Conservation (phyloP, 1,139 yeast species). For the Debaryomycetaceae sp. region DNA sequence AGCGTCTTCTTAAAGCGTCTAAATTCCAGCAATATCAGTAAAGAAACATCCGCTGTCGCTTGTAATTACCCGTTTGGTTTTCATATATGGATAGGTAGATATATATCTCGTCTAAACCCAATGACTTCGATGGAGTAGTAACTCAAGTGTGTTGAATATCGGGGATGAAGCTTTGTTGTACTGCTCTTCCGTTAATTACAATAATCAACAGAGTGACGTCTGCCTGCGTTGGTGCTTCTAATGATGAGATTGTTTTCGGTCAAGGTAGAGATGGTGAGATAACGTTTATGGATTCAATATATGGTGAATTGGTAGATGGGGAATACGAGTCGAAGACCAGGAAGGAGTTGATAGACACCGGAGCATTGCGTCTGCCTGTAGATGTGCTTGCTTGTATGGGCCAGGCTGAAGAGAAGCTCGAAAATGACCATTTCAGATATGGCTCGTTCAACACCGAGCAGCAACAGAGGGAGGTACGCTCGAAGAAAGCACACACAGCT, state of each 20-base stretch:
- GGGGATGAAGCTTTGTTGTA: too few relatives aligned
- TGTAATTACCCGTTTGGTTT: too few relatives aligned
- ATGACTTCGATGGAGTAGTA: too few relatives aligned
- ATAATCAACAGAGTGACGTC: too few relatives aligned
- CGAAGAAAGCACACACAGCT: conserved; percentile 12
- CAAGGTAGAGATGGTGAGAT: neutral
- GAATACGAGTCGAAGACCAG: conserved; percentile 4
- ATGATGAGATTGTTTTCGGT: neutral
- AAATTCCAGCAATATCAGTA: too few relatives aligned
- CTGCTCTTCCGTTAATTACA: too few relatives aligned
- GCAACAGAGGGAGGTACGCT: conserved; percentile 5
- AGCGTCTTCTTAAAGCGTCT: too few relatives aligned
- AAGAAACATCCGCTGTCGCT: too few relatives aligned
- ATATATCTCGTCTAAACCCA: too few relatives aligned
- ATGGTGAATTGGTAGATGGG: conserved; percentile 13
- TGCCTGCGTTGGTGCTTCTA: neutral
- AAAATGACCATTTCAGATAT: neutral
- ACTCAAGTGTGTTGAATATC: too few relatives aligned
- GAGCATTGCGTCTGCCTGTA: neutral
- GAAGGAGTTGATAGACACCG: conserved; percentile 1
- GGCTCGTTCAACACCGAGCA: neutral
- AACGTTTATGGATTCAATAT: conserved; percentile 18
- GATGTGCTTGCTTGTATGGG: neutral
- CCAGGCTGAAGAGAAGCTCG: neutral
- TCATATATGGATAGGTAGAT: too few relatives aligned